A percentile compares a stretch with the other conserved stretches of the same genome.
Evolutionary conservation across 345 rosid species (phyloP).

Genomic region (Acer yangbiense): DNA sequence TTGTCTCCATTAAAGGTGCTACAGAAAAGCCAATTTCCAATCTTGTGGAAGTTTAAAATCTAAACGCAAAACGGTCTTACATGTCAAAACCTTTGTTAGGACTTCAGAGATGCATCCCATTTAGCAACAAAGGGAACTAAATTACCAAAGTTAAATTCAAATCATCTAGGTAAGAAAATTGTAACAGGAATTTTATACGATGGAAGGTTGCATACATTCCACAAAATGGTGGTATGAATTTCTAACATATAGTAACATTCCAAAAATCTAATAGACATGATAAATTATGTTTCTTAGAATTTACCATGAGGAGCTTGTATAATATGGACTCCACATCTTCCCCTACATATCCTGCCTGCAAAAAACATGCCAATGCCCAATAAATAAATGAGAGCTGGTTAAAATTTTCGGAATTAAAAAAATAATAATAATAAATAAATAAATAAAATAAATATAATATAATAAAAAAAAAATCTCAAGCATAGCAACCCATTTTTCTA

Average conservation of each 20-base stretch:
- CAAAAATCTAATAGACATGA: slow-evolving; percentile 7
- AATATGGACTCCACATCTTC: slow-evolving; percentile 99
- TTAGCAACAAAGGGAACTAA: background rate
- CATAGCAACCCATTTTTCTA: background rate
- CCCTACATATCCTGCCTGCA: slow-evolving; percentile 99
- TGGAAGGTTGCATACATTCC: background rate
- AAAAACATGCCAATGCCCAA: slow-evolving; percentile 19
- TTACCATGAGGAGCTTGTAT: slow-evolving; percentile 92
- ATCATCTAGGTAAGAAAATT: background rate
- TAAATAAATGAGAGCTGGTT: background rate
- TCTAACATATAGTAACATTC: background rate
- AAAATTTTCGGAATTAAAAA: background rate
- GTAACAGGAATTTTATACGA: background rate
- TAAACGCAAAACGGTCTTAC: background rate
- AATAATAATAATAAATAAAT: background rate
- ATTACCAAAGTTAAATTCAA: background rate
- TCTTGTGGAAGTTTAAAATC: background rate
- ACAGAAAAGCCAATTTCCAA: background rate
- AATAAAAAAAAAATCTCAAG: background rate
- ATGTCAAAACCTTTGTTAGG: background rate
- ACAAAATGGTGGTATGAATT: background rate
- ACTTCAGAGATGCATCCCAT: background rate
- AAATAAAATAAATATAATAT: too few relatives aligned
- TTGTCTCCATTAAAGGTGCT: background rate
- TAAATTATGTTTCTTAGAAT: slow-evolving; percentile 13